These are phyloP conservation scores for Amanita exitialis DNA, from an alignment of 768 basidiomycete genomes.

Conservation along the genomic window DNA sequence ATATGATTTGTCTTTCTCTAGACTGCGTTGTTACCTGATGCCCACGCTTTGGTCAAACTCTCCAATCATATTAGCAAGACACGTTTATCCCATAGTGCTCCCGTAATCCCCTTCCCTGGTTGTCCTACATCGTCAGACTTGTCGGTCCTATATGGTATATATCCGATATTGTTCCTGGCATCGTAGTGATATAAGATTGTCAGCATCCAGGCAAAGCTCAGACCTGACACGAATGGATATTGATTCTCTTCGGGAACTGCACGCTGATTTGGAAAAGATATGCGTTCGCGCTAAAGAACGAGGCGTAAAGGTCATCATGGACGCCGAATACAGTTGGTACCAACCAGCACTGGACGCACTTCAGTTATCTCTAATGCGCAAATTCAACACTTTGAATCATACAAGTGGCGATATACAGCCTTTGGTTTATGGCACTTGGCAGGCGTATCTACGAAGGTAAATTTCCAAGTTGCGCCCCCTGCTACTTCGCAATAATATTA, in stretches of 20 bases:
- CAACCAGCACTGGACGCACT: constrained; percentile 83
- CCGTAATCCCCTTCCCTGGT: constrained; percentile 56
- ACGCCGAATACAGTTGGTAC: constrained; percentile 70
- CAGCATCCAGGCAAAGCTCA: constrained; percentile 7
- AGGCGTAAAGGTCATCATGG: constrained; percentile 65
- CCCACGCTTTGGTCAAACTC: constrained; percentile 47
- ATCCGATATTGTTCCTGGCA: not conserved
- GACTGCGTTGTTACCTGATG: constrained; percentile 63
- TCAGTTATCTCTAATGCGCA: constrained; percentile 60
- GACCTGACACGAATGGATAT: constrained; percentile 48
- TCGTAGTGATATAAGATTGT: not conserved
- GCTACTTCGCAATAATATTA: not conserved
- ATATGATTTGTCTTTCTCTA: too few relatives aligned
- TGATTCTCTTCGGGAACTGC: constrained; percentile 46
- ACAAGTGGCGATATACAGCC: constrained; percentile 31
- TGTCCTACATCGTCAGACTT: constrained; percentile 52
- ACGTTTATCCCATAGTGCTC: constrained; percentile 21
- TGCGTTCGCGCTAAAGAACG: constrained; percentile 51
- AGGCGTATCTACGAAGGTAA: constrained; percentile 77
- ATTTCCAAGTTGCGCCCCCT: constrained; percentile 7
- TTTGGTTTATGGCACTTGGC: constrained; percentile 77
- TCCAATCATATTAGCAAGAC: constrained; percentile 46
- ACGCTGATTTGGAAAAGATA: constrained; percentile 51
- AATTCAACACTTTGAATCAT: constrained; percentile 51
- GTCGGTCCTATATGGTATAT: constrained; percentile 28